Conservation (phyloP, 345 rosid species). For the Punica granatum region DNA sequence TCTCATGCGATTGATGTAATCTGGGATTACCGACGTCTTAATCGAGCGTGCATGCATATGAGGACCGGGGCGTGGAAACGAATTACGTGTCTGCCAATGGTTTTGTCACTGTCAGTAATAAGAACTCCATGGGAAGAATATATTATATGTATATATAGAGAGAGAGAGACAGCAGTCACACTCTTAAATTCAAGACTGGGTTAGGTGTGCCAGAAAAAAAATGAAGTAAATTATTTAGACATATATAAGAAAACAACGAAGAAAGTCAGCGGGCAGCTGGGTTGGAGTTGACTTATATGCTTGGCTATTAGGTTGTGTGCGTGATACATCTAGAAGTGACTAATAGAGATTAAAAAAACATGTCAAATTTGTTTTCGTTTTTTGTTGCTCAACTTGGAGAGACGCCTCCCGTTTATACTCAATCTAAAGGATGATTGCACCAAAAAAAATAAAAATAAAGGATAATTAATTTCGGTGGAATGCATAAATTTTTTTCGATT, state of each 20-base stretch:
- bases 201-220: slow-evolving; percentile 1
- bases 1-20: too few relatives aligned
- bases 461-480: too few relatives aligned
- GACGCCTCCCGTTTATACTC: too few relatives aligned
- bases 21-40: too few relatives aligned
- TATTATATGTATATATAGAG: too few relatives aligned
- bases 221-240: neutral
- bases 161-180: neutral
- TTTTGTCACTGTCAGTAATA: neutral
- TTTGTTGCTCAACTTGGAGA: neutral
- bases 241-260: neutral
- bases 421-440: too few relatives aligned
- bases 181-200: neutral
- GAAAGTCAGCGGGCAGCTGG: neutral
- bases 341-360: neutral
- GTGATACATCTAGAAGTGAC: neutral
- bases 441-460: too few relatives aligned
- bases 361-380: neutral
- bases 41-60: neutral
- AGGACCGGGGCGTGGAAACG: neutral
- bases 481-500: too few relatives aligned
- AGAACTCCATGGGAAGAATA: too few relatives aligned
- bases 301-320: neutral
- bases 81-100: neutral
- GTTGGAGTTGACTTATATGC: neutral